Conservation (phyloP, 2,329 filamentous ascomycete genomes). For the Furcasterigmium sp. region DNA sequence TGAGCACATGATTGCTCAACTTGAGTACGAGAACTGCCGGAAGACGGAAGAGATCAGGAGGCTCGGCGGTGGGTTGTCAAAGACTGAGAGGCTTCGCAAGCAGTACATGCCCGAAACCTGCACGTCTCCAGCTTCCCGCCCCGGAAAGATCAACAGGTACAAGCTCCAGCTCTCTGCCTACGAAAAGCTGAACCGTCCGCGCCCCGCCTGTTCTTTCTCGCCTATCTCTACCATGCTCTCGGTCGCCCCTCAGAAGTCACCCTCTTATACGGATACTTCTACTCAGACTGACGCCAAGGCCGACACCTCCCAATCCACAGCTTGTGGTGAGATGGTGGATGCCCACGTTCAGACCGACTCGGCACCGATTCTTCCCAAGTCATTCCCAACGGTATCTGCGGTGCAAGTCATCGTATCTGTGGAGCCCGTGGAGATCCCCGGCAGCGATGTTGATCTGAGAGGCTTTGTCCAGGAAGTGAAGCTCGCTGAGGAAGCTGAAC, state of each 20-base stretch:
- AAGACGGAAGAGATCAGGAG: no score
- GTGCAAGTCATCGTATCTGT: background rate
- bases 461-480: background rate
- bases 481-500: background rate
- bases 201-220: background rate
- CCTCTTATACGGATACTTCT: background rate
- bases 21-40: no score
- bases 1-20: no score
- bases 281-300: background rate
- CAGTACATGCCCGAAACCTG: no score
- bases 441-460: background rate
- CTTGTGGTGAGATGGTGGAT: background rate
- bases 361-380: background rate
- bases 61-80: background rate
- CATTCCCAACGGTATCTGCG: background rate
- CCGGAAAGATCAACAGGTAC: background rate
- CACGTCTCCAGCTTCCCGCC: no score
- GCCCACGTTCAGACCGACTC: background rate
- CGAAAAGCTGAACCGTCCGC: no score
- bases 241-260: background rate
- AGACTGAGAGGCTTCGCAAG: background rate
- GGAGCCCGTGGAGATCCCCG: background rate
- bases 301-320: no score
- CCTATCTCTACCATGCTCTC: background rate
- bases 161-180: background rate